A percentile compares a stretch with the other conserved stretches of the same genome.
Evolutionary conservation across 768 basidiomycete species (phyloP).

Genomic region (Russula sp.): DNA sequence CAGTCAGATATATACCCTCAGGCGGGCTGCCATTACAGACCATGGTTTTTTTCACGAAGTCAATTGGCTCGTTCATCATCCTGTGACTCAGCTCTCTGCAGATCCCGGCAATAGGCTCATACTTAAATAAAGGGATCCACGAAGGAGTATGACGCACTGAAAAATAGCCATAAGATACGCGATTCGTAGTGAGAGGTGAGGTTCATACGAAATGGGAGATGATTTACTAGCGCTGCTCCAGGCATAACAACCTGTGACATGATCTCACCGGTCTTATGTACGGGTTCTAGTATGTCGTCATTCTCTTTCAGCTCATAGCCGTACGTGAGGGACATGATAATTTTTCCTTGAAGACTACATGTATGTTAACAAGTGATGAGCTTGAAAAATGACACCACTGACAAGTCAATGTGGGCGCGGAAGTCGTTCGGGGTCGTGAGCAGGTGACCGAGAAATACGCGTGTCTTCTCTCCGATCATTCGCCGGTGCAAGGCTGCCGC

Average conservation of each 20-base stretch:
- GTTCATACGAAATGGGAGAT: too few species aligned
- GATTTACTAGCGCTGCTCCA: neutral
- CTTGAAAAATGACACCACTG: neutral
- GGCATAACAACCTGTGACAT: neutral
- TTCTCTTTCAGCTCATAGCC: constrained; percentile 6
- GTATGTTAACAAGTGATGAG: neutral
- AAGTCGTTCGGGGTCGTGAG: neutral
- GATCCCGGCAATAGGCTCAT: neutral
- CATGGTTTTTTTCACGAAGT: neutral
- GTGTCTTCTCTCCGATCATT: neutral
- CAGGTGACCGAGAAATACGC: neutral
- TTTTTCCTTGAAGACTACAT: neutral
- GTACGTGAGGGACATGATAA: constrained; percentile 5
- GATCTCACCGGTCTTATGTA: neutral
- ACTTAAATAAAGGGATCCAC: neutral
- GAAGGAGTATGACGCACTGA: neutral
- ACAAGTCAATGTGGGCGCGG: neutral
- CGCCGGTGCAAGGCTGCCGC: neutral
- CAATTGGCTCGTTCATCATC: neutral
- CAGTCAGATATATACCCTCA: neutral
- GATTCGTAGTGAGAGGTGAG: too few species aligned
- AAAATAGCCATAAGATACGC: neutral
- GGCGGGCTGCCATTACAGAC: neutral
- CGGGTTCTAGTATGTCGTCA: neutral
- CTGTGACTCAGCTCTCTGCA: neutral